Conservation (phyloP, 441 rosid species). For the Populus hybrid region DNA sequence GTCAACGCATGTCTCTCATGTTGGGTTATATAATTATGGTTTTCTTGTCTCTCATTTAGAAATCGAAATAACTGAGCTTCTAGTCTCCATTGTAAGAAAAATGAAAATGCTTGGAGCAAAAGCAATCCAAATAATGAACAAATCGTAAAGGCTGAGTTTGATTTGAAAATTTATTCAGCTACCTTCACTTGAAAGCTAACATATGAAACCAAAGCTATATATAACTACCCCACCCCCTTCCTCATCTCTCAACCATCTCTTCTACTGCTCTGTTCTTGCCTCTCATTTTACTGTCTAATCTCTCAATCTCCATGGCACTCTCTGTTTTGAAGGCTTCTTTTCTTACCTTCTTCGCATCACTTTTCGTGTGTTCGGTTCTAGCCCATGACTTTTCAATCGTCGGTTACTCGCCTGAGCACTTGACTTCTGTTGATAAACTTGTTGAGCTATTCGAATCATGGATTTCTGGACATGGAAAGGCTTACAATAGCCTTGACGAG, state of each 20-base stretch:
- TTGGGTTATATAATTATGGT: no score
- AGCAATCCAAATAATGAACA: constrained; percentile 34
- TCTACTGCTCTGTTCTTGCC: no score
- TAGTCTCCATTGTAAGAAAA: background rate
- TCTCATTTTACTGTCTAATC: background rate
- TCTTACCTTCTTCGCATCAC: constrained; percentile 30
- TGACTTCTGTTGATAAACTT: constrained; percentile 54
- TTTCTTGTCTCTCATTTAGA: no score
- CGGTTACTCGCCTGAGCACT: constrained; percentile 53
- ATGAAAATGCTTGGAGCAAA: constrained; percentile 36
- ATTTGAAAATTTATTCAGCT: constrained; percentile 16
- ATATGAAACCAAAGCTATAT: constrained; percentile 26
- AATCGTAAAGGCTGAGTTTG: constrained; percentile 49
- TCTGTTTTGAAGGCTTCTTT: constrained; percentile 31
- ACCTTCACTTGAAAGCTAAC: constrained; percentile 58
- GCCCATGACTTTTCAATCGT: constrained; percentile 43
- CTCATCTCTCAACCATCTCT: constrained; percentile 22
- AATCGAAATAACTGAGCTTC: no score
- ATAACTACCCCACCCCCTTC: constrained; percentile 6
- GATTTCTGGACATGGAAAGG: constrained; percentile 55
- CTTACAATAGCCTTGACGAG: constrained; percentile 55
- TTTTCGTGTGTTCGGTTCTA: constrained; percentile 24
- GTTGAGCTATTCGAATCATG: constrained; percentile 60
- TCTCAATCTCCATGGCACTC: constrained; percentile 34
- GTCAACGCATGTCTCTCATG: no score